Evolutionary conservation across 192 early-diverging fungal genomes (phyloP), one percentile per base, ranked within the genome.

Genomic region (Linnemannia zychae): DNA sequence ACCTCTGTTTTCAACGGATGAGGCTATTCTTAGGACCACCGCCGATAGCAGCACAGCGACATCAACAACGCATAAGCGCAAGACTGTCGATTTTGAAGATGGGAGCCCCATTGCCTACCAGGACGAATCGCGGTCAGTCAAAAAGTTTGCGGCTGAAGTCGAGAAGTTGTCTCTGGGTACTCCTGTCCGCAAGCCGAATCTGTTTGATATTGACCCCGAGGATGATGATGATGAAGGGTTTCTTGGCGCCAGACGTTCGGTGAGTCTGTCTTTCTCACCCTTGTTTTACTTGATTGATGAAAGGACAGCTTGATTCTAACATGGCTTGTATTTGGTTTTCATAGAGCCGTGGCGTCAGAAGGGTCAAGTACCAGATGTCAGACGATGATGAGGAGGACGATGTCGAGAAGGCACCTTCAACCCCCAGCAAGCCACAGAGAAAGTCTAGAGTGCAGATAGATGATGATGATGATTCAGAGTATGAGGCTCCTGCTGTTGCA

Each of bases 71-170:
- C 57, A 63, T 12, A 85, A 85, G 28, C 83, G 83, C 47, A 85
- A 85, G 67, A 76, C 74, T 1, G 67, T 68, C 17, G 77, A 72
- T 40, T 74, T 79, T 72, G 74, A 76, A 16, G 74, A 68, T 1
- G 73, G 71, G 2, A 78, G 77, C 50, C 68, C 72, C 7, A 20
- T 75, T 31, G 24, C 74, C 28, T 36, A 47, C 36, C 52, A 37
- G 28, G 72, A 75, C 11, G 76, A 84, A 37, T 47, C 83, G 0
- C 72, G 47, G 15, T 75, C 77, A 0, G 83, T 73, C 70, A 85
- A 85, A 48, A 79, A 79, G 74, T 85, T 85, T 79, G 83, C 83
- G 4, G 83, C 83, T 7, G 77, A 67, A 9, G 83, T 85, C 63
- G 72, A 79, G n/a, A 79, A 76, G 22, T 40, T 85, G 40, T 76